Percentiles rank a stretch among this genome's conserved stretches.
phyloP scores from a whole-genome alignment of 371 early-diverging fungal genomes.

The Mortierella sp. region DNA sequence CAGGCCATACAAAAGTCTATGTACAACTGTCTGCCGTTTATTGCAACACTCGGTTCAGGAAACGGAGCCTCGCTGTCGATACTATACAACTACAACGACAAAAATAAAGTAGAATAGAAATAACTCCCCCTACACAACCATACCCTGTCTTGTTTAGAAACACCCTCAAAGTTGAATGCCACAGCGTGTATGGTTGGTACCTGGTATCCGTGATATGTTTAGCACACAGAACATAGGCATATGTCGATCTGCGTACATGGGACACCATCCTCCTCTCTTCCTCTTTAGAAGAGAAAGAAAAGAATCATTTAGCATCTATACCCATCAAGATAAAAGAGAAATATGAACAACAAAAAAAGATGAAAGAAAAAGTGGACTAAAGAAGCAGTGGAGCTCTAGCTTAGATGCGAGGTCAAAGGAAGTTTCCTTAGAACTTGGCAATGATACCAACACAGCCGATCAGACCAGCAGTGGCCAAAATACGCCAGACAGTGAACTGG shows the following conservation, averaged over 20 bases:
- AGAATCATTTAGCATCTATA: slow-evolving; percentile 7
- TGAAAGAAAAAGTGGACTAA: background rate
- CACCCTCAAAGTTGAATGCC: no score
- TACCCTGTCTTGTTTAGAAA: no score
- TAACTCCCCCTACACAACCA: no score
- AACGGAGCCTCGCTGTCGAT: no score
- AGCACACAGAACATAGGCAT: slow-evolving; percentile 5
- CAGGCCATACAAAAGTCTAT: no score
- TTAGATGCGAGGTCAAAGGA: no score
- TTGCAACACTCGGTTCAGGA: no score
- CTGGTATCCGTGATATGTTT: slow-evolving; percentile 31
- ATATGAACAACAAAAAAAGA: background rate
- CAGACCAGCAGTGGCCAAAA: slow-evolving; percentile 60
- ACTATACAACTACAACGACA: no score
- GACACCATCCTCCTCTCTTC: background rate
- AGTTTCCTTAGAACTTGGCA: slow-evolving; percentile 44
- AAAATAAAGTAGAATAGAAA: no score
- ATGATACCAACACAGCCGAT: slow-evolving; percentile 61
- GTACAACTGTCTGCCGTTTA: no score
- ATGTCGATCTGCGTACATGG: slow-evolving; percentile 15
- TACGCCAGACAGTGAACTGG: slow-evolving; percentile 59
- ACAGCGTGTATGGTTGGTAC: slow-evolving; percentile 1
- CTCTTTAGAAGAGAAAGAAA: background rate
- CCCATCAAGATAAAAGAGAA: slow-evolving; percentile 3
- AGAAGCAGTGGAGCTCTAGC: background rate